Evolutionary conservation across 345 rosid species (phyloP), one percentile per base, ranked within the genome.

Genomic region (Citropsis articulata): DNA sequence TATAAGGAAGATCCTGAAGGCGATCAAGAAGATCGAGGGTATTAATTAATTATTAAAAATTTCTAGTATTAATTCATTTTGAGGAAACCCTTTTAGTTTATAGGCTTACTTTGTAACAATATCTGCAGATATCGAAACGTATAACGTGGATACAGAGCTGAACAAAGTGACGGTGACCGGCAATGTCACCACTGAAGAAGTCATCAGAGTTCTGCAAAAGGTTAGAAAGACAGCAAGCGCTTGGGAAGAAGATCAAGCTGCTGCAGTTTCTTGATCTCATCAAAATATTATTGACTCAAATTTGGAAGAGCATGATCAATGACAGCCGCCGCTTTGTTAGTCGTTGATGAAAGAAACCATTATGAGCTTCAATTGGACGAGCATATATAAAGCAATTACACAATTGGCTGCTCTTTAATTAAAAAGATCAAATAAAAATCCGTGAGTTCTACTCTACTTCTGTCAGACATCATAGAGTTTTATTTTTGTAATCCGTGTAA

Each of bases 111-210:
- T 33, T 75, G 69, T 28, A 50, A 18, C 0, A 50, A 16, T 50
- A 18, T 50, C 6, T 18, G 66, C 90, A 89, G 92, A 90, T 79
- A 88, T 93, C 53, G 99, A 95, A 76, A 88, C 98, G 0, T 93
- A 92, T 65, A 85, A 95, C 55, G 92, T 91, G 35, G 97, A 93
- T 50, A 82, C 90, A n/a, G 80, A 88, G 82, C 93, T 92, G 56
- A 95, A 89, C 81, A 95, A 95, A 85, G 98, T 93, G 75, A 89
- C 73, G 2, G 95, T 93, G 31, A 95, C 93, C 1, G 97, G 98
- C 19, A 95, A 89, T 59, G 95, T 95, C 24, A 88, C 92, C 45
- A 84, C 87, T 2, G 91, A 95, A 53, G 81, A 90, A 74, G 93
- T 95, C 45, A 87, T 93, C 69, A 89, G 72, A 81, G 97, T 85